Evolutionary conservation across 1,284 basidiomycete species (phyloP).

Genomic region (Leccinum griseonigrum): DNA sequence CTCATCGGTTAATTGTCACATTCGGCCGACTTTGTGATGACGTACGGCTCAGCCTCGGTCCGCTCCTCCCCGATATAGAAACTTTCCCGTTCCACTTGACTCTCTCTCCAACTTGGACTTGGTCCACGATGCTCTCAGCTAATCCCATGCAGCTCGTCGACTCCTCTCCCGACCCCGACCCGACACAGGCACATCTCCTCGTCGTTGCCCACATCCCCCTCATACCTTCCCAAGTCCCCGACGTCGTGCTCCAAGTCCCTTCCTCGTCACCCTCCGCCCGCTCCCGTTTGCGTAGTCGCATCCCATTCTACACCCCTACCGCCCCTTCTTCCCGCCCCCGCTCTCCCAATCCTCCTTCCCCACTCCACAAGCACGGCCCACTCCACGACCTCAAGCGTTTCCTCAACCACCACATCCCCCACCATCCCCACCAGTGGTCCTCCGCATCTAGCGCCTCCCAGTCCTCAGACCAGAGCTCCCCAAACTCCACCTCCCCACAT

Average conservation of each 20-base stretch:
- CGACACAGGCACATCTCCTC: not conserved
- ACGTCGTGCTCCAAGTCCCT: not conserved
- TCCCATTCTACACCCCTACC: slow-evolving; percentile 17
- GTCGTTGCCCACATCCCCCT: slow-evolving; percentile 4
- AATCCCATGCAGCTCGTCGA: slow-evolving; percentile 38
- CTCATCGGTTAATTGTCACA: not conserved
- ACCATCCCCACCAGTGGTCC: slow-evolving; percentile 35
- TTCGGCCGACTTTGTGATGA: slow-evolving; percentile 20
- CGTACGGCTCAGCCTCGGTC: slow-evolving; percentile 8
- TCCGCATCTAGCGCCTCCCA: slow-evolving; percentile 13
- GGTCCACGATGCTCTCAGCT: slow-evolving; percentile 42
- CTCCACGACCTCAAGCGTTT: slow-evolving; percentile 91
- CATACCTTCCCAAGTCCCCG: not conserved
- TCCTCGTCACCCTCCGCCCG: not conserved
- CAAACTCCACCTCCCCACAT: slow-evolving; percentile 27
- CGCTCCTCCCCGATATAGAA: slow-evolving; percentile 19
- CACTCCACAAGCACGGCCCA: slow-evolving; percentile 54
- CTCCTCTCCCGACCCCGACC: not conserved
- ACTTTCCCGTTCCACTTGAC: not conserved
- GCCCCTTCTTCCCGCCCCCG: slow-evolving; percentile 4
- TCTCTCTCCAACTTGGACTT: not conserved
- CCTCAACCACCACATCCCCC: slow-evolving; percentile 84
- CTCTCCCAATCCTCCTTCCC: slow-evolving; percentile 11
- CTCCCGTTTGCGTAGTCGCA: slow-evolving; percentile 20
- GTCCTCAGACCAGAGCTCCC: slow-evolving; percentile 24